These are phyloP conservation scores for Trichoderma endophyticum DNA, from an alignment of 2,329 filamentous ascomycete species.

Conservation along the genomic window DNA sequence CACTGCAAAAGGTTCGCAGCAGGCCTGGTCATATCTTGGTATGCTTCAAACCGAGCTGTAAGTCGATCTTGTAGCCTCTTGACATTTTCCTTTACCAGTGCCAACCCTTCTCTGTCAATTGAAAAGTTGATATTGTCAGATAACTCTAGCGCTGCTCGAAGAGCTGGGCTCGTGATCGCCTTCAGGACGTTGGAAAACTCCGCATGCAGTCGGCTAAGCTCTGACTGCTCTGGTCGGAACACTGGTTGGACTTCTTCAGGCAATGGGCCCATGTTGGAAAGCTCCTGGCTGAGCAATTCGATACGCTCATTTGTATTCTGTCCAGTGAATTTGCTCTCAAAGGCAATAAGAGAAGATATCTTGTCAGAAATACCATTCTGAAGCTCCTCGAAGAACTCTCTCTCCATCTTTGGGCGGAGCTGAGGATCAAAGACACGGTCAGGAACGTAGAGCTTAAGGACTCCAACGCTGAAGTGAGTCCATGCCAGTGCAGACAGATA, in stretches of 20 bases:
- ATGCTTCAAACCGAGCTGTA: slow-evolving; percentile 66
- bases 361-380: slow-evolving; percentile 53
- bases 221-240: slow-evolving; percentile 66
- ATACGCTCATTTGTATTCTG: slow-evolving; percentile 66
- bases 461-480: slow-evolving; percentile 70
- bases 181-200: slow-evolving; percentile 78
- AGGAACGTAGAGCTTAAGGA: slow-evolving; percentile 78
- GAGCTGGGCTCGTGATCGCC: slow-evolving; percentile 51
- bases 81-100: slow-evolving; percentile 56
- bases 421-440: slow-evolving; percentile 83
- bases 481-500: slow-evolving; percentile 57
- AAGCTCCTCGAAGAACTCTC: slow-evolving; percentile 54
- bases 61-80: slow-evolving; percentile 68
- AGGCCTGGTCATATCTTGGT: slow-evolving; percentile 80
- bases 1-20: slow-evolving; percentile 76
- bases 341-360: slow-evolving; percentile 59
- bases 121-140: background rate
- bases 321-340: slow-evolving; percentile 66
- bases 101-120: slow-evolving; percentile 39
- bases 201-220: slow-evolving; percentile 70
- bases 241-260: slow-evolving; percentile 64
- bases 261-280: slow-evolving; percentile 61
- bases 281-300: slow-evolving; percentile 59
- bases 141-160: slow-evolving; percentile 35
- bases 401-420: slow-evolving; percentile 62